Base-by-base conservation (phyloP, 345 rosid species). In the Camelina neglecta region DNA sequence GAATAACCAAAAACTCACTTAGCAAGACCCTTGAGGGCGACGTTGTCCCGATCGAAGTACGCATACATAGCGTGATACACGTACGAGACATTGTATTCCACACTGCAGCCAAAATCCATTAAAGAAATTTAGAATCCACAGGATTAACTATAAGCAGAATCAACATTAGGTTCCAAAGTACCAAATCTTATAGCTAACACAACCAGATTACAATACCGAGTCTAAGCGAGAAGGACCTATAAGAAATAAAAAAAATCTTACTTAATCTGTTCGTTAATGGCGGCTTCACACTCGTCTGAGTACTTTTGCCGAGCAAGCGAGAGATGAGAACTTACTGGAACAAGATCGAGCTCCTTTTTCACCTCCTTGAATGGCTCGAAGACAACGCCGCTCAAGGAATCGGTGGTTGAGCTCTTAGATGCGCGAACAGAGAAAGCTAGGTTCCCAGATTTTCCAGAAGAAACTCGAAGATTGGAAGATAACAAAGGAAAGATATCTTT, bases 241-340 rank as follows among this genome's bases (percentile, higher is more conserved):
- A 4, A 21, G 45, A 48, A 18, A 56, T 11, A 15, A 49, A 69
- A 55, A 12, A 49, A 49, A 69, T 48, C 84, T 12, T 65, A 94
- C 99, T 94, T 92, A 85, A 94, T 92, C 85, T 94, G 97, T 63
- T 90, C 92, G 62, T 94, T 94, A 60, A 94, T 39, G 54, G 96
- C 96, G 5, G 96, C 82, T 80, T 94, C 98, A 67, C 86, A 81
- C 65, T 83, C 91, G 45, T 92, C 89, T 1, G 75, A 15, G 72
- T 58, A 94, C 76, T 88, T 92, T 18, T 92, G 97, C 21, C 96
- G 86, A 12, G 96, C 98, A 51, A 94, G 86, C 5, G 98, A 94
- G 44, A 75, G 76, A 11, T 94, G 86, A 20, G 95, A 87, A 47
- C 81, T 45, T 4, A 75, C 80, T 12, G 98, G 98, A 26, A 94